Conservation (phyloP, 305 asterid species). For the Fraxinus baroniana region DNA sequence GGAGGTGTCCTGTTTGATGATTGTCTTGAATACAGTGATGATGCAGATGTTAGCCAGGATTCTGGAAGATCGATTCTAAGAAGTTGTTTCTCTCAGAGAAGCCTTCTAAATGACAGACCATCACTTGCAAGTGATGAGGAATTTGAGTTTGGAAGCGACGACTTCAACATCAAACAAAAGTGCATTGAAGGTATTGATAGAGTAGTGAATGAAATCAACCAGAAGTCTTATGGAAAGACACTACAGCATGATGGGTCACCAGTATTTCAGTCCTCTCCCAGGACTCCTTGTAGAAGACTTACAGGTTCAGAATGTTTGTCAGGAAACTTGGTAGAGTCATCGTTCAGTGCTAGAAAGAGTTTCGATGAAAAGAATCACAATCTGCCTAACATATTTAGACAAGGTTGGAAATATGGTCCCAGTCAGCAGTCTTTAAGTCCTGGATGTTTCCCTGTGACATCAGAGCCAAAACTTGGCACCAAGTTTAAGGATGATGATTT, state of each 20-base stretch:
- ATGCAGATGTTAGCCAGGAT: conserved; percentile 31
- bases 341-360: conserved; percentile 29
- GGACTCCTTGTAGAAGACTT: conserved; percentile 33
- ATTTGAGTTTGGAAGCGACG: conserved; percentile 37
- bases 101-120: conserved; percentile 35
- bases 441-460: conserved; percentile 41
- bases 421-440: conserved; percentile 37
- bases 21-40: conserved; percentile 36
- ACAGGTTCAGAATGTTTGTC: conserved; percentile 27
- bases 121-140: conserved; percentile 40
- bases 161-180: conserved; percentile 26
- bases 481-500: conserved; percentile 36
- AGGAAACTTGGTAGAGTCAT: conserved; percentile 29
- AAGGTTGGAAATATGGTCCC: conserved; percentile 28
- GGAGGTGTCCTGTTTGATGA: conserved; percentile 27
- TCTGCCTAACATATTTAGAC: conserved; percentile 31
- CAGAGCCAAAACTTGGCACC: conserved; percentile 30
- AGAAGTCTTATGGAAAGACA: conserved; percentile 32
- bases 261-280: conserved; percentile 40
- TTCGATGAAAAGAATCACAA: conserved; percentile 22
- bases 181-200: conserved; percentile 36
- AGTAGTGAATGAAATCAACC: conserved; percentile 34
- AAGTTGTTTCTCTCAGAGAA: conserved; percentile 46
- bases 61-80: conserved; percentile 41
- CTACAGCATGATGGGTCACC: conserved; percentile 26